Percentiles rank a stretch among this genome's conserved stretches.
These are phyloP conservation scores for Verticillium nubilum DNA, from an alignment of 2,329 filamentous ascomycete species.

Conservation along the genomic window DNA sequence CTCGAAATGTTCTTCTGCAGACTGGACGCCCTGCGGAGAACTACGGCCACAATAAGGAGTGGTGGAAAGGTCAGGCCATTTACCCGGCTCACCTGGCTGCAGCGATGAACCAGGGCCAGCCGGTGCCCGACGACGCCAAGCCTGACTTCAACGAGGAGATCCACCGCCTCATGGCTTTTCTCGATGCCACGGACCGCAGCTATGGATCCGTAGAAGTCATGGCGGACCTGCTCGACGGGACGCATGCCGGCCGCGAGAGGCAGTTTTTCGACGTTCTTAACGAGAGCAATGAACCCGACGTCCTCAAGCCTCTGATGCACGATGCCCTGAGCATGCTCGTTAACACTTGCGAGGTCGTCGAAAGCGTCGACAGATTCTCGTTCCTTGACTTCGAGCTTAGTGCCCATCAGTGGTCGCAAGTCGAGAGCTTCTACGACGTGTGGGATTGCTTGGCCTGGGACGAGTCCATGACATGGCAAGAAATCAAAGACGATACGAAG, in stretches of 20 bases:
- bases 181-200: slow-evolving; percentile 54
- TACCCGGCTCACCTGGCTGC: slow-evolving; percentile 29
- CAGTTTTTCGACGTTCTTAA: slow-evolving; percentile 39
- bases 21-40: slow-evolving; percentile 32
- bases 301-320: slow-evolving; percentile 25
- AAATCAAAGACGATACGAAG: slow-evolving; percentile 27
- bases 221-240: slow-evolving; percentile 26
- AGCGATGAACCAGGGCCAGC: slow-evolving; percentile 23
- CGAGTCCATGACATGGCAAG: slow-evolving; percentile 30
- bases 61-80: slow-evolving; percentile 57
- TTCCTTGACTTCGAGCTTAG: slow-evolving; percentile 35
- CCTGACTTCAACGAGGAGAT: slow-evolving; percentile 46
- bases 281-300: slow-evolving; percentile 8
- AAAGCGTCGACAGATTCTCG: slow-evolving; percentile 30
- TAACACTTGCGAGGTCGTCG: slow-evolving; percentile 19
- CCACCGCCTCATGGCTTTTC: slow-evolving; percentile 58
- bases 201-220: slow-evolving; percentile 52
- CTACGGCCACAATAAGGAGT: slow-evolving; percentile 52
- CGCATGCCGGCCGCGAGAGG: slow-evolving; percentile 29
- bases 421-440: slow-evolving; percentile 41
- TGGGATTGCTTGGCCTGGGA: slow-evolving; percentile 44
- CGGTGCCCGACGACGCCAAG: slow-evolving; percentile 24
- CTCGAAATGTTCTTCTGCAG: slow-evolving; percentile 48
- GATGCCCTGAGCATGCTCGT: slow-evolving; percentile 18
- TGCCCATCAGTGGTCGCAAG: slow-evolving; percentile 27